phyloP scores from a whole-genome alignment of 176 grass and related monocot genomes.

The Musa schizocarpa region DNA sequence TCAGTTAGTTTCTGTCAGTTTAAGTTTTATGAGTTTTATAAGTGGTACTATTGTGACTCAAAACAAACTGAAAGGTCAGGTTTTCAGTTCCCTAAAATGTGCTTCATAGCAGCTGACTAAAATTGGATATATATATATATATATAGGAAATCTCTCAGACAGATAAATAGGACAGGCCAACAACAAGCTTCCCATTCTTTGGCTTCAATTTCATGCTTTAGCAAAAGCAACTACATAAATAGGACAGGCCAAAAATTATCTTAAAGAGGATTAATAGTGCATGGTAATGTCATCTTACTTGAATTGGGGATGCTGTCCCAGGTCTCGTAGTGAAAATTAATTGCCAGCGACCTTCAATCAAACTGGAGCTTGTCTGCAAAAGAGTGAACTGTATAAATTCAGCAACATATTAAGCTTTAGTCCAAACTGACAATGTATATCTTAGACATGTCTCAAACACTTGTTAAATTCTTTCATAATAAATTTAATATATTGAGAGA shows the following conservation, averaged over 20 bases:
- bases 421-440: neutral
- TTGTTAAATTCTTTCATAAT: neutral
- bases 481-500: no score
- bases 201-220: neutral
- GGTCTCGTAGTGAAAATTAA: conserved; percentile 95
- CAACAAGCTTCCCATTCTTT: neutral
- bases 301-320: conserved; percentile 91
- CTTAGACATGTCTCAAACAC: neutral
- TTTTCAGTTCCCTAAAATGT: no score
- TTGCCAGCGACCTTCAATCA: conserved; percentile 92
- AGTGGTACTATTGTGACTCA: no score
- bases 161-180: no score
- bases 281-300: conserved; percentile 37
- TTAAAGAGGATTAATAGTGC: neutral
- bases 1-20: no score
- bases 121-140: no score
- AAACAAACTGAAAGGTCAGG: no score
- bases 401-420: neutral
- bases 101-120: no score
- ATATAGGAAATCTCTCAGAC: no score
- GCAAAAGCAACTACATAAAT: neutral
- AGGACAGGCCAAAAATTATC: neutral
- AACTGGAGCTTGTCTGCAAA: conserved; percentile 60
- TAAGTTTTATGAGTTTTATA: no score
- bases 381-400: neutral